A percentile compares a stretch with the other conserved stretches of the same genome.
phyloP scores from a whole-genome alignment of 441 rosid species.

The Populus tomentosa region DNA sequence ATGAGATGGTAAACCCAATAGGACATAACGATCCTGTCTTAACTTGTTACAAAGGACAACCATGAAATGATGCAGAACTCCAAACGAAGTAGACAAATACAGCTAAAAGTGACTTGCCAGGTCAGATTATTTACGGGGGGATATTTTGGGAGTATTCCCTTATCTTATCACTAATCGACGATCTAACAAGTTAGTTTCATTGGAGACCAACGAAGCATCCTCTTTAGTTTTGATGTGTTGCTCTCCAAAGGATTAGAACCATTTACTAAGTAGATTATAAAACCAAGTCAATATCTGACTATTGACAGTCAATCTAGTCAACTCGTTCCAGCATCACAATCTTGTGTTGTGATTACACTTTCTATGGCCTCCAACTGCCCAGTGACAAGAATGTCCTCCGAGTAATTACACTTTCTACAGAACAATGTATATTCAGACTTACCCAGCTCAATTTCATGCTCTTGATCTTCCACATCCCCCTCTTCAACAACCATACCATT shows the following conservation, averaged over 20 bases:
- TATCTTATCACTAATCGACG: too few relatives aligned
- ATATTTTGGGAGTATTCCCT: too few relatives aligned
- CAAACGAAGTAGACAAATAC: background rate
- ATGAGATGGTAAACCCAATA: background rate
- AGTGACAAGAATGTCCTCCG: background rate
- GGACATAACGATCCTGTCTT: background rate
- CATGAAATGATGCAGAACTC: background rate
- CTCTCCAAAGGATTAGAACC: background rate
- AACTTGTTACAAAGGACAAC: background rate
- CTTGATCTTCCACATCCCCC: slow-evolving; percentile 64
- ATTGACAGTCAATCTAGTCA: background rate
- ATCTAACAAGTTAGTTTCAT: too few relatives aligned
- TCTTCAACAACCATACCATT: slow-evolving; percentile 47
- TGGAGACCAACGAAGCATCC: too few relatives aligned
- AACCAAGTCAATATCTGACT: background rate
- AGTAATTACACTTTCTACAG: background rate
- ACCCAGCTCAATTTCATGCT: slow-evolving; percentile 66
- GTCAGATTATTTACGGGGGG: too few relatives aligned
- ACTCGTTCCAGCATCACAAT: background rate
- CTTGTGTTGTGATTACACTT: background rate
- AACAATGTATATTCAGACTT: slow-evolving; percentile 20
- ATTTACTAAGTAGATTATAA: background rate
- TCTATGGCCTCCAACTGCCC: background rate
- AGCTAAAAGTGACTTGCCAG: background rate
- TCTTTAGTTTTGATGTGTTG: background rate